Evolutionary conservation across 202 grass and related monocot species (phyloP).

Genomic region (Dendrocalamus latiflorus): DNA sequence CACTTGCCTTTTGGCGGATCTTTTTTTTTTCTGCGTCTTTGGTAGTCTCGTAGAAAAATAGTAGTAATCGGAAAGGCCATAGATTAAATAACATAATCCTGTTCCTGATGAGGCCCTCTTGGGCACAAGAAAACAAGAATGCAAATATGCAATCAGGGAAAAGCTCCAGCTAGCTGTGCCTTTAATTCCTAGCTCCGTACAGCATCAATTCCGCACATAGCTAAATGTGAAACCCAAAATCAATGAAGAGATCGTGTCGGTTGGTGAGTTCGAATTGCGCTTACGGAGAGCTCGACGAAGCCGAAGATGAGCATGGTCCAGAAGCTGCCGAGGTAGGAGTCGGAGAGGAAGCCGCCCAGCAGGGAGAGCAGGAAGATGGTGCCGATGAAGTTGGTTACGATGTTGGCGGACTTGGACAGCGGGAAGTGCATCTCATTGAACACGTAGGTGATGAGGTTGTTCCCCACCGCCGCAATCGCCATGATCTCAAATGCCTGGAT

Average conservation of each 20-base stretch:
- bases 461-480: conserved; percentile 89
- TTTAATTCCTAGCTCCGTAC: not conserved
- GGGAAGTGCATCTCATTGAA: conserved; percentile 95
- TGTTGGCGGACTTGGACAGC: conserved; percentile 64
- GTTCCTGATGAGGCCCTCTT: not conserved
- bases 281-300: conserved; percentile 91
- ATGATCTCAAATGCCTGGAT: conserved; percentile 94
- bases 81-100: not conserved
- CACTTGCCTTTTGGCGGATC: not conserved
- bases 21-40: conserved; percentile 14
- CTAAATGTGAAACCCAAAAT: not conserved
- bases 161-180: not conserved
- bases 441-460: conserved; percentile 90
- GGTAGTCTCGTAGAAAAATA: not conserved
- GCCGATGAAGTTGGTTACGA: conserved; percentile 87
- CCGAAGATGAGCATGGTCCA: conserved; percentile 97
- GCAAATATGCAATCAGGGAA: not conserved
- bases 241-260: too few species aligned
- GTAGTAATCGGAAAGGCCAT: not conserved
- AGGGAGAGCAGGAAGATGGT: conserved; percentile 87
- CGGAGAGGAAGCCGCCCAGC: conserved; percentile 77
- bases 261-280: not conserved
- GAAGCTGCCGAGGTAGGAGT: conserved; percentile 92
- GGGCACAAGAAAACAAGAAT: conserved; percentile 25
- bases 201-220: not conserved